phyloP scores from a whole-genome alignment of 1,139 yeast genomes.

The Pneumocystis carinii region DNA sequence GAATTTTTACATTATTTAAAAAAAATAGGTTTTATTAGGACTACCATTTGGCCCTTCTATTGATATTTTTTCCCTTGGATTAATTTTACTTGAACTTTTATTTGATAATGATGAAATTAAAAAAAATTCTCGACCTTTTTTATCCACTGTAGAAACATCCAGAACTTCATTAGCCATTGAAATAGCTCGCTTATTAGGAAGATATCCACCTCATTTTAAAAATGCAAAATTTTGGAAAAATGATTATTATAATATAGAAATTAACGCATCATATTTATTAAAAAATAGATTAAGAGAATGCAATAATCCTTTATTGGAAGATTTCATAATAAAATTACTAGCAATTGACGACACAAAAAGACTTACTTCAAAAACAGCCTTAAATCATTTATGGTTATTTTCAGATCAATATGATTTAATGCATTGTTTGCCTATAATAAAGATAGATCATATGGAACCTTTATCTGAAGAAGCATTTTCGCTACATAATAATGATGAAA shows the following conservation, averaged over 20 bases:
- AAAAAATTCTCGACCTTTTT: neutral
- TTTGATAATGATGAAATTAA: neutral
- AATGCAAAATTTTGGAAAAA: neutral
- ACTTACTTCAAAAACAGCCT: neutral
- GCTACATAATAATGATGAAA: neutral
- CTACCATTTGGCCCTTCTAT: conserved; percentile 3
- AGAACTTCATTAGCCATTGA: conserved; percentile 12
- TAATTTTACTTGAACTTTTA: conserved; percentile 2
- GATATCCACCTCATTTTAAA: neutral
- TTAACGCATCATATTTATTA: neutral
- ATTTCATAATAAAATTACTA: neutral
- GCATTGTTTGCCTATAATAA: neutral
- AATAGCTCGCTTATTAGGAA: neutral
- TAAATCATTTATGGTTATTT: neutral
- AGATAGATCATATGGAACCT: neutral
- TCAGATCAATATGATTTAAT: neutral
- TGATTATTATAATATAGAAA: neutral
- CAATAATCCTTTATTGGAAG: neutral
- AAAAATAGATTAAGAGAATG: neutral
- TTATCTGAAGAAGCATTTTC: neutral
- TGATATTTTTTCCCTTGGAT: conserved; percentile 4
- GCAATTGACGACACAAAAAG: neutral
- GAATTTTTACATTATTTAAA: neutral
- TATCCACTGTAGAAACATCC: conserved; percentile 1
- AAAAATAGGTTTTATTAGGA: conserved; percentile 2